phyloP scores from a whole-genome alignment of 306 rosid species.

The Amphicarpaea edgeworthii region DNA sequence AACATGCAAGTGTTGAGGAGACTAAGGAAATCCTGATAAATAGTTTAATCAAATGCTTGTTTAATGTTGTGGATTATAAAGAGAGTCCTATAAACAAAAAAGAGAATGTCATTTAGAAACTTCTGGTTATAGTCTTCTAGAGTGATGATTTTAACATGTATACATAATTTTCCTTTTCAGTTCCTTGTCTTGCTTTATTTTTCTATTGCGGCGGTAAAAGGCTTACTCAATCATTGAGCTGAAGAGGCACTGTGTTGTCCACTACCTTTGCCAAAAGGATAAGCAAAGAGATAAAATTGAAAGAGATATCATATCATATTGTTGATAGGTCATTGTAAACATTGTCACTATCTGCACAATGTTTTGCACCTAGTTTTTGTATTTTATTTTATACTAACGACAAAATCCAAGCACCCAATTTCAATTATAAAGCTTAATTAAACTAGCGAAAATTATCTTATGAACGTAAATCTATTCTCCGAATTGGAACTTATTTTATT shows the following conservation, averaged over 20 bases:
- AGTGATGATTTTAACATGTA: neutral
- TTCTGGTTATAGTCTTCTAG: neutral
- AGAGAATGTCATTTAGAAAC: neutral
- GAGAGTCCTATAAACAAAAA: neutral
- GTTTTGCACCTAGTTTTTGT: neutral
- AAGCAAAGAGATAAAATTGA: neutral
- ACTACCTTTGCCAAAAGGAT: neutral
- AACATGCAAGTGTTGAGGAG: too few relatives aligned
- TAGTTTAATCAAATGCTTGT: neutral
- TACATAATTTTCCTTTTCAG: neutral
- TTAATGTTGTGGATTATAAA: neutral
- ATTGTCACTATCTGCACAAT: neutral
- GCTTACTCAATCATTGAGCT: neutral
- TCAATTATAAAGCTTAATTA: neutral
- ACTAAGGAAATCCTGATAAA: too few relatives aligned
- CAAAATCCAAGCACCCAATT: neutral
- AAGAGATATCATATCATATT: neutral
- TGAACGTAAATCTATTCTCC: neutral
- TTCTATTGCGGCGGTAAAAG: constrained; percentile 16
- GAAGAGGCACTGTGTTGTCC: neutral
- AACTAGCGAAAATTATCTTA: neutral
- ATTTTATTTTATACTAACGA: neutral
- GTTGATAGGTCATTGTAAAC: neutral
- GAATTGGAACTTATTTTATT: neutral
- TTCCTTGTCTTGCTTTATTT: neutral